Evolutionary conservation across 2,329 filamentous ascomycete species (phyloP).

Genomic region (Akanthomyces uredinophilus): DNA sequence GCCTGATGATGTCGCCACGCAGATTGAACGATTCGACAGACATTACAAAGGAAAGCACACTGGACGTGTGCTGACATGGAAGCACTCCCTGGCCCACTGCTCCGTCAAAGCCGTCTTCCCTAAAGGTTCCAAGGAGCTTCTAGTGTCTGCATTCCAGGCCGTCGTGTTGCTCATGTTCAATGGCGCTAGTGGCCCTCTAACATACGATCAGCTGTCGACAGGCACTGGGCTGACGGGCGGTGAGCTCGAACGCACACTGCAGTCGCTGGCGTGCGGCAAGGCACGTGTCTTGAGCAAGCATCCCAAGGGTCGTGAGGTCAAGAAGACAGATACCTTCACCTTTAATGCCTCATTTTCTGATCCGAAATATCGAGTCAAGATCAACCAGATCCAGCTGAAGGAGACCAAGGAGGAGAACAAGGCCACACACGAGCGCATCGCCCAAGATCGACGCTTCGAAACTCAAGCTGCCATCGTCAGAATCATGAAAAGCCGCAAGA

Average conservation of each 20-base stretch:
- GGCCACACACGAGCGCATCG: slow-evolving; percentile 85
- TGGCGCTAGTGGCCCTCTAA: slow-evolving; percentile 57
- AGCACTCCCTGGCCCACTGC: slow-evolving; percentile 87
- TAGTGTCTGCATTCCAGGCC: slow-evolving; percentile 89
- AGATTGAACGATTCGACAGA: slow-evolving; percentile 73
- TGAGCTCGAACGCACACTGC: slow-evolving; percentile 84
- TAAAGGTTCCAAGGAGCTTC: slow-evolving; percentile 77
- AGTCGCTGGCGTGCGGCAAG: slow-evolving; percentile 91
- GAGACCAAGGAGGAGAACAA: slow-evolving; percentile 95
- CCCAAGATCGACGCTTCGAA: slow-evolving; percentile 87
- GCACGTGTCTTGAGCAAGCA: slow-evolving; percentile 77
- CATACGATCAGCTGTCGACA: slow-evolving; percentile 69
- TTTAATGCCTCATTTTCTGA: slow-evolving; percentile 75
- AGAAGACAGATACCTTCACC: slow-evolving; percentile 72
- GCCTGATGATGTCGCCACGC: slow-evolving; percentile 67
- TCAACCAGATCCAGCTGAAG: slow-evolving; percentile 97
- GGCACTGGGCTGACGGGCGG: slow-evolving; percentile 68
- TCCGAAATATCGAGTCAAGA: slow-evolving; percentile 86
- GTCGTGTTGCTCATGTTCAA: slow-evolving; percentile 91
- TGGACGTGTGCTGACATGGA: slow-evolving; percentile 83
- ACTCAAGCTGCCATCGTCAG: slow-evolving; percentile 95
- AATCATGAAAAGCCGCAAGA: slow-evolving; percentile 94
- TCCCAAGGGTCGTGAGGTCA: slow-evolving; percentile 79
- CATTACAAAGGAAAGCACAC: slow-evolving; percentile 90
- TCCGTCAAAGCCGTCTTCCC: slow-evolving; percentile 76